Base-by-base conservation (phyloP, 495 filamentous ascomycete genomes). In the Filosporella fistucella region DNA sequence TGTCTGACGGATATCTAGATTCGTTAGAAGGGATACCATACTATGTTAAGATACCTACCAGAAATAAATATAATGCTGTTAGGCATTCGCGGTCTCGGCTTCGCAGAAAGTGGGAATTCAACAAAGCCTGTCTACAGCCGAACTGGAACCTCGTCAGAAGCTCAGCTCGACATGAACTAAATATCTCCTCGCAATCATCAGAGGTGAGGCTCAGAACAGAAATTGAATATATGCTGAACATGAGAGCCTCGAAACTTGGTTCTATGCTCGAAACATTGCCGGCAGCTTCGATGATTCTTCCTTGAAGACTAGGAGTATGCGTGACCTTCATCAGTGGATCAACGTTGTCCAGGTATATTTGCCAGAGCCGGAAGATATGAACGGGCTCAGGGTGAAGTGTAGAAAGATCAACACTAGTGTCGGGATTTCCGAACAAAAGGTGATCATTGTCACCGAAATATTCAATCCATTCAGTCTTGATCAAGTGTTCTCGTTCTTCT, bases 361-460 rank as follows among this genome's bases (percentile, higher is more conserved):
- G 81, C 84, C 85, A 88, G 9, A 89, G 62, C 41, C 73, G 68
- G 54, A 88, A 81, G 18, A 88, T 82, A 47, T 88, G 83, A 42
- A 85, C 70, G n/a, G 80, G 64, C 5, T 65, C 61, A 0, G 85
- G 85, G 51, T 91, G 86, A 13, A 81, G 61, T 42, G 63, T 64
- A 24, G 38, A 50, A 35, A 57, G 50, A 13, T 53, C 45, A 21
- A 52, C 38, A 22, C 37, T 44, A 17, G 55, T 14, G 6, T 45
- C 38, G 13, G 21, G 22, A 7, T 32, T 43, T 16, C 45, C 46
- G 41, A 57, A 54, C 16, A 82, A 61, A 38, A 57, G 45, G 22
- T 52, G 38, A 30, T 52, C 54, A 41, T 51, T 46, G n/a, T 48
- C 28, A 40, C 23, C 43, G 52, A 45, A 48, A 7, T 52, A 32